Base-by-base conservation (phyloP, 2,329 filamentous ascomycete species). In the Bretziella fagacearum region DNA sequence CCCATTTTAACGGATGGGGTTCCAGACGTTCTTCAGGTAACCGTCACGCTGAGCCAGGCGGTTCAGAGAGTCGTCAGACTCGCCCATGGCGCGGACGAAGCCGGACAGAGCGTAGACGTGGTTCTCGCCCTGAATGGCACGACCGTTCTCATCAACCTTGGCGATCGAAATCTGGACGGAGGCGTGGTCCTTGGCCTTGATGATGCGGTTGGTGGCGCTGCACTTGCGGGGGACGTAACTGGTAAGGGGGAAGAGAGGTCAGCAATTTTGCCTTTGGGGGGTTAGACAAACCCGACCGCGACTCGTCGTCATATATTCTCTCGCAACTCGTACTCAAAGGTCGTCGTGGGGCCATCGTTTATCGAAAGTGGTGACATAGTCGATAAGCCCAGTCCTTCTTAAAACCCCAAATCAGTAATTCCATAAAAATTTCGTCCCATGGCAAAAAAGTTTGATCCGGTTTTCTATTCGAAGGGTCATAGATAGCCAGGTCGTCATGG, bases 141-240 rank as follows among this genome's bases (percentile, higher is more conserved):
- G 84, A 66, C 91, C 91, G 73, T 87, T 93, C 81, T 98, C 91
- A 69, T 96, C 89, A 61, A 98, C 91, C 76, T 95, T 96, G 69
- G 81, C 89, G 65, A 98, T 74, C 60, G 81, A 84, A 69, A 98
- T 85, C 72, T 98, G 91, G 60, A 96, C 91, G 54, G 84, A 93
- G 61, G 85, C 89, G 78, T 98, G 91, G 73, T 98, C 91, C 76
- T 96, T 95, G 75, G 91, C 86, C 77, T 95, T 95, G 81, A 98
- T 96, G 77, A 96, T 95, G 73, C 91, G 85, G 84, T 93, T 93
- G 69, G 89, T 94, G 61, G 87, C 87, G 69, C 78, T 85, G 84
- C 89, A 96, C 77, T 95, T 96, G 77, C 89, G 85, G 67, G 86
- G 86, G 76, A 94, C 84, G 80, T 93, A 93, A 68, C 85, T 93